A percentile compares a stretch with the other conserved stretches of the same genome.
Evolutionary conservation across 495 filamentous ascomycete genomes (phyloP).

Genomic region (Sabuloglossum arenarium): DNA sequence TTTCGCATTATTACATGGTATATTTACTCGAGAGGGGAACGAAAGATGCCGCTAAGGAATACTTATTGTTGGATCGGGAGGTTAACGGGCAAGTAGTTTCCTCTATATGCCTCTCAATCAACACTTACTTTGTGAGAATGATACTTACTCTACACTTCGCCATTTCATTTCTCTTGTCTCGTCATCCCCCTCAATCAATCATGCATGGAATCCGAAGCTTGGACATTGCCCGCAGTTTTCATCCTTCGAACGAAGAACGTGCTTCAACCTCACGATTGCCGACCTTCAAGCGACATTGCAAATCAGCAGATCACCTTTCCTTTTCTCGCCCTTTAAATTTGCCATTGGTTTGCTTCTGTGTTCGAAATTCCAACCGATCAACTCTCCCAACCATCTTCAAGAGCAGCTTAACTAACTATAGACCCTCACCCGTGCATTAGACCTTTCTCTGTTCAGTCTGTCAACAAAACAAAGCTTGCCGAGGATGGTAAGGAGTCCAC

Average conservation of each 20-base stretch:
- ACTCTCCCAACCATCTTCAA: background rate
- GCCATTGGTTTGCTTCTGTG: background rate
- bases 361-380: background rate
- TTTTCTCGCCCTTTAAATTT: background rate
- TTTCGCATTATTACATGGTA: conserved; percentile 58
- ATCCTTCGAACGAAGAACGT: background rate
- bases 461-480: conserved; percentile 23
- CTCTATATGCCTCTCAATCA: background rate
- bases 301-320: background rate
- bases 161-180: background rate
- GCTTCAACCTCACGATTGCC: background rate
- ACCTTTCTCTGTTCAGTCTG: conserved; percentile 25
- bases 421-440: conserved; percentile 13
- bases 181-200: background rate
- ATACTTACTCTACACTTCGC: conserved; percentile 1
- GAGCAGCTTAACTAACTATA: background rate
- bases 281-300: background rate
- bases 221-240: background rate
- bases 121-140: background rate
- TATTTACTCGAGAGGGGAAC: conserved; percentile 73
- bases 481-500: conserved; percentile 30
- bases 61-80: conserved; percentile 63
- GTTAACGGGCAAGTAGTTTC: conserved; percentile 42
- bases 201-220: background rate
- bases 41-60: conserved; percentile 71